Conservation (phyloP, 2,329 filamentous ascomycete genomes). For the Fusarium torreyae region DNA sequence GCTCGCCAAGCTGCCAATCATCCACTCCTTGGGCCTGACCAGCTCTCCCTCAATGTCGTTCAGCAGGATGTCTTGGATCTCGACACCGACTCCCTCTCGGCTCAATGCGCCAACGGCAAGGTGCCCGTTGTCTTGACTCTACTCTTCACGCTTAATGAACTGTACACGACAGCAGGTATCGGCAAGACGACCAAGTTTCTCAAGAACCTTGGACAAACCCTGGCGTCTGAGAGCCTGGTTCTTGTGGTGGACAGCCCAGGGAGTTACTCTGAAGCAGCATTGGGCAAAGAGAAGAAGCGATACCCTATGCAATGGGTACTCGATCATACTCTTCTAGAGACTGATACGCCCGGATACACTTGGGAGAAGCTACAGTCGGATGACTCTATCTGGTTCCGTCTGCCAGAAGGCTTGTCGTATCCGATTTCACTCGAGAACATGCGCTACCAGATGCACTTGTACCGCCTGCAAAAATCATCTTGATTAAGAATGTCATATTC, state of each 20-base stretch:
- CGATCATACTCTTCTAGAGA: slow-evolving; percentile 80
- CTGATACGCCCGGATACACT: slow-evolving; percentile 54
- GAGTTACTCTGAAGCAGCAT: slow-evolving; percentile 86
- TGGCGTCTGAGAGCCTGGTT: slow-evolving; percentile 75
- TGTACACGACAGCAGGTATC: slow-evolving; percentile 83
- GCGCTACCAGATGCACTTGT: slow-evolving; percentile 94
- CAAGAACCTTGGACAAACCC: slow-evolving; percentile 72
- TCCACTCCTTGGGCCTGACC: slow-evolving; percentile 59
- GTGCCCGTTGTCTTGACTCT: slow-evolving; percentile 78
- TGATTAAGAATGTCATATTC: slow-evolving; percentile 25
- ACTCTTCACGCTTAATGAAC: slow-evolving; percentile 95
- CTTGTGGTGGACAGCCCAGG: slow-evolving; percentile 94
- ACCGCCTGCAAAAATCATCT: slow-evolving; percentile 59
- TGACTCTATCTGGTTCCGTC: slow-evolving; percentile 88
- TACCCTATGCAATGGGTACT: slow-evolving; percentile 97
- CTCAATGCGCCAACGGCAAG: slow-evolving; percentile 49
- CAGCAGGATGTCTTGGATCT: slow-evolving; percentile 67
- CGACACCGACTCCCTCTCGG: slow-evolving; percentile 52
- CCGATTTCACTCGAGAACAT: slow-evolving; percentile 93
- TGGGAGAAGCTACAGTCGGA: slow-evolving; percentile 85
- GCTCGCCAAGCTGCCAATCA: slow-evolving; percentile 61
- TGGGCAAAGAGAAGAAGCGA: slow-evolving; percentile 74
- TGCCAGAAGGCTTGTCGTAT: slow-evolving; percentile 78
- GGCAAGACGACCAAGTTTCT: slow-evolving; percentile 84
- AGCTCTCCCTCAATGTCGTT: slow-evolving; percentile 60